phyloP scores from a whole-genome alignment of 108 stramenopile species.

The Stephanodiscus minutulus region DNA sequence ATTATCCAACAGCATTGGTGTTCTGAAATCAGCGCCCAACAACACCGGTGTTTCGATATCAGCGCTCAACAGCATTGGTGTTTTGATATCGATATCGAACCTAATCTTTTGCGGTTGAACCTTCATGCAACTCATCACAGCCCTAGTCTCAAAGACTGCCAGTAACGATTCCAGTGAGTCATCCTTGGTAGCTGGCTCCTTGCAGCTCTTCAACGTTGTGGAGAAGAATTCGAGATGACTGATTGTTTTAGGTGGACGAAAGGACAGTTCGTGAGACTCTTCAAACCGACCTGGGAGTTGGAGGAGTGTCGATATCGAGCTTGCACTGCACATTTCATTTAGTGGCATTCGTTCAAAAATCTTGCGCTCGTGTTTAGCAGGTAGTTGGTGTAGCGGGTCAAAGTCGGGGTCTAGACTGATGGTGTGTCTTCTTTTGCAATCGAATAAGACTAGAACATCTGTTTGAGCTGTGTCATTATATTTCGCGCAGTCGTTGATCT shows the following conservation, averaged over 20 bases:
- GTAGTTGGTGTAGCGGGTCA: neutral
- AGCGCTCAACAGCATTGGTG: neutral
- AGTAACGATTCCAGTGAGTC: slow-evolving; percentile 6
- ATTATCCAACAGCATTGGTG: neutral
- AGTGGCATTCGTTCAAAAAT: neutral
- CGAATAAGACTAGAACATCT: neutral
- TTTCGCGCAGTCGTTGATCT: neutral
- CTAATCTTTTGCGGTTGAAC: slow-evolving; percentile 24
- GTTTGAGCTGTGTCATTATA: neutral
- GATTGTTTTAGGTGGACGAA: neutral
- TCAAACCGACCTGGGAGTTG: slow-evolving; percentile 25
- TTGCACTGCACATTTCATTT: slow-evolving; percentile 7
- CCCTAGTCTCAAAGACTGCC: slow-evolving; percentile 6
- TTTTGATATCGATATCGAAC: slow-evolving; percentile 9
- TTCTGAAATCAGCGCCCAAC: neutral
- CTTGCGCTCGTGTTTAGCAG: neutral
- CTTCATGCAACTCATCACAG: neutral
- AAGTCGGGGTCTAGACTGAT: slow-evolving; percentile 37
- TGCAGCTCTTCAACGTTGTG: slow-evolving; percentile 12
- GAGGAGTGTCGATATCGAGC: slow-evolving; percentile 3
- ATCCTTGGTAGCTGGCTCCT: slow-evolving; percentile 5
- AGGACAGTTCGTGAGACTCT: slow-evolving; percentile 1
- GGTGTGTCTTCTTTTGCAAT: neutral
- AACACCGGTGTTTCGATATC: neutral
- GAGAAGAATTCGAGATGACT: slow-evolving; percentile 19